Percentiles rank a stretch among this genome's conserved stretches.
phyloP scores from a whole-genome alignment of 2,329 filamentous ascomycete species.

The Penicillium sp. region DNA sequence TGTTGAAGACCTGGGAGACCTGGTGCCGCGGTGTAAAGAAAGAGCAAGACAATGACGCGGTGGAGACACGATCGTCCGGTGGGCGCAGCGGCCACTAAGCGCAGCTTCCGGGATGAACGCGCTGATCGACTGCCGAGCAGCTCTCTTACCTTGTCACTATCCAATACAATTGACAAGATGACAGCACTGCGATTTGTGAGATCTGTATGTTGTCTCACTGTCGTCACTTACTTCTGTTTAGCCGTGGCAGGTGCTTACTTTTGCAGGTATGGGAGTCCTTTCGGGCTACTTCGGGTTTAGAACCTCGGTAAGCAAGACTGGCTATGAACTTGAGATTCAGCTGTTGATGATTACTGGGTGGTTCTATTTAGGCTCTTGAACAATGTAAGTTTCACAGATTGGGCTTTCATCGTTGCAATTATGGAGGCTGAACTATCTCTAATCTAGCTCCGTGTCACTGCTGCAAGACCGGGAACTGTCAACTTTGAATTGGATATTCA shows the following conservation, averaged over 20 bases:
- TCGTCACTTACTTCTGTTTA: neutral
- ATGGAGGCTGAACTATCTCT: slow-evolving; percentile 5
- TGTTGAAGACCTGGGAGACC: slow-evolving; percentile 34
- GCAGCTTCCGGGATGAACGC: slow-evolving; percentile 26
- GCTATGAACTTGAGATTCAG: neutral
- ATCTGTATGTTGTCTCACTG: slow-evolving; percentile 48
- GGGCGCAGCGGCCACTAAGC: slow-evolving; percentile 25
- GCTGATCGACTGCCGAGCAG: slow-evolving; percentile 9
- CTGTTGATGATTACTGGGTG: slow-evolving; percentile 4
- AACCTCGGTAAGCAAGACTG: slow-evolving; percentile 62
- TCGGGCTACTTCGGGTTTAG: slow-evolving; percentile 75
- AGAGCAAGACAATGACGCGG: slow-evolving; percentile 7
- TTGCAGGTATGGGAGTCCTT: slow-evolving; percentile 77
- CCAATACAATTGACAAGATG: slow-evolving; percentile 32
- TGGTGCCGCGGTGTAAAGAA: slow-evolving; percentile 20
- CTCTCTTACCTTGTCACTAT: slow-evolving; percentile 3
- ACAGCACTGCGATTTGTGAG: slow-evolving; percentile 58
- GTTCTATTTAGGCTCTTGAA: slow-evolving; percentile 17
- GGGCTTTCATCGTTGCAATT: no score
- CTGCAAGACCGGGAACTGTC: slow-evolving; percentile 56
- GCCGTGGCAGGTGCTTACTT: slow-evolving; percentile 21
- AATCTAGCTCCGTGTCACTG: slow-evolving; percentile 55
- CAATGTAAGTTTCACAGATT: slow-evolving; percentile 2
- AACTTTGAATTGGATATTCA: slow-evolving; percentile 60
- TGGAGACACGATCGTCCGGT: slow-evolving; percentile 25